Conservation (phyloP, 768 basidiomycete genomes). For the Mycena rosella region DNA sequence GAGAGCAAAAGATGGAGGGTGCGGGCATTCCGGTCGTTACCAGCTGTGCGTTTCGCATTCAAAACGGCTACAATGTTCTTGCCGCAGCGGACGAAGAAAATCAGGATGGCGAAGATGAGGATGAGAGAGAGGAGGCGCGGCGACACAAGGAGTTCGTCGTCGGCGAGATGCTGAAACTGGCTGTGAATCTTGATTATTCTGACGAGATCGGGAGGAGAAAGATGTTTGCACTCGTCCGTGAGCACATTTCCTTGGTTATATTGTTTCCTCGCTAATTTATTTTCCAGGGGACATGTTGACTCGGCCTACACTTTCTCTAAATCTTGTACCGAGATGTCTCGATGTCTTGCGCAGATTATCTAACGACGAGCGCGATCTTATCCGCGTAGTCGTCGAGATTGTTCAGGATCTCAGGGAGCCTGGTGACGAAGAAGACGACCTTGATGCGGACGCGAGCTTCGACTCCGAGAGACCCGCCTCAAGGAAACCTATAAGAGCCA, state of each 20-base stretch:
- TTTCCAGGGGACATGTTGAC: conserved; percentile 83
- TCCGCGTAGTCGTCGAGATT: conserved; percentile 90
- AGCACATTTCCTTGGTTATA: conserved; percentile 48
- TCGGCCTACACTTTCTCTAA: conserved; percentile 75
- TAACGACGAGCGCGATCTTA: conserved; percentile 83
- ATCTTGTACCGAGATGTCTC: conserved; percentile 78
- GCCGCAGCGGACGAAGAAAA: conserved; percentile 37
- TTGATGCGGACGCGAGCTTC: conserved; percentile 48
- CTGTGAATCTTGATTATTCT: conserved; percentile 86
- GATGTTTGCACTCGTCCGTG: conserved; percentile 89
- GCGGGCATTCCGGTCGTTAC: conserved; percentile 87
- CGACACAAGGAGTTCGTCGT: conserved; percentile 74
- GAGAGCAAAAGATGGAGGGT: conserved; percentile 75
- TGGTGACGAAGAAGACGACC: conserved; percentile 55
- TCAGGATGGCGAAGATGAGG: conserved; percentile 48
- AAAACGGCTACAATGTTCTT: conserved; percentile 74
- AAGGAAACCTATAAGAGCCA: conserved; percentile 47
- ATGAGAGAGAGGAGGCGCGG: conserved; percentile 60
- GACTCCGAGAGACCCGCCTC: conserved; percentile 39
- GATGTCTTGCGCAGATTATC: conserved; percentile 85
- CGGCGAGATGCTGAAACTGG: conserved; percentile 84
- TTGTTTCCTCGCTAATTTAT: conserved; percentile 11
- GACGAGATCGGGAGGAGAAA: conserved; percentile 93
- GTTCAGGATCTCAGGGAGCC: conserved; percentile 82
- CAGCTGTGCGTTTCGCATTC: conserved; percentile 80